Evolutionary conservation across 768 basidiomycete species (phyloP).

Genomic region (Suillus occidentalis): DNA sequence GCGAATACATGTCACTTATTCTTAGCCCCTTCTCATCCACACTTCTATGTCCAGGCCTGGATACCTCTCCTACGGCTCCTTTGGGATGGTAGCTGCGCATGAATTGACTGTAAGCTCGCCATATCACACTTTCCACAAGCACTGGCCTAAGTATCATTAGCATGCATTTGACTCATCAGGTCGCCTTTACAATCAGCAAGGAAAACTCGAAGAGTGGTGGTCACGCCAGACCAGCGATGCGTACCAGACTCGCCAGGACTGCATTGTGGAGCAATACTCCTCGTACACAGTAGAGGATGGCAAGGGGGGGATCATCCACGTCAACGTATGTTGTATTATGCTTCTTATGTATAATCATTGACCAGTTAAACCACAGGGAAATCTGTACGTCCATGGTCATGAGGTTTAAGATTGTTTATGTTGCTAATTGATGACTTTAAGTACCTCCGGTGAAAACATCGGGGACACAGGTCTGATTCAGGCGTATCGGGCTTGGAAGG

Average conservation of each 20-base stretch:
- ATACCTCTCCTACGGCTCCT: conserved; percentile 89
- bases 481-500: conserved; percentile 90
- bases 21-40: neutral
- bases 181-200: conserved; percentile 85
- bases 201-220: conserved; percentile 92
- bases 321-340: conserved; percentile 61
- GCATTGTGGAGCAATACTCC: conserved; percentile 92
- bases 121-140: neutral
- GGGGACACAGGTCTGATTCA: conserved; percentile 85
- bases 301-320: conserved; percentile 77
- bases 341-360: conserved; percentile 2
- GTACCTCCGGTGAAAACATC: conserved; percentile 91
- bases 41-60: conserved; percentile 58
- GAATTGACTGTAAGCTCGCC: conserved; percentile 71
- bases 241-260: conserved; percentile 81
- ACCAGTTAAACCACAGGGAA: conserved; percentile 49
- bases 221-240: conserved; percentile 81
- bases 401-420: neutral
- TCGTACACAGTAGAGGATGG: conserved; percentile 85
- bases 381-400: conserved; percentile 50
- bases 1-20: conserved; percentile 16
- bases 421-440: conserved; percentile 30
- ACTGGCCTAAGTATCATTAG: conserved; percentile 34
- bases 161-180: conserved; percentile 92
- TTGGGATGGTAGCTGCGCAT: conserved; percentile 90